These are phyloP conservation scores for Zelonia costaricensis DNA, from an alignment of 208 protist genomes.

Conservation along the genomic window DNA sequence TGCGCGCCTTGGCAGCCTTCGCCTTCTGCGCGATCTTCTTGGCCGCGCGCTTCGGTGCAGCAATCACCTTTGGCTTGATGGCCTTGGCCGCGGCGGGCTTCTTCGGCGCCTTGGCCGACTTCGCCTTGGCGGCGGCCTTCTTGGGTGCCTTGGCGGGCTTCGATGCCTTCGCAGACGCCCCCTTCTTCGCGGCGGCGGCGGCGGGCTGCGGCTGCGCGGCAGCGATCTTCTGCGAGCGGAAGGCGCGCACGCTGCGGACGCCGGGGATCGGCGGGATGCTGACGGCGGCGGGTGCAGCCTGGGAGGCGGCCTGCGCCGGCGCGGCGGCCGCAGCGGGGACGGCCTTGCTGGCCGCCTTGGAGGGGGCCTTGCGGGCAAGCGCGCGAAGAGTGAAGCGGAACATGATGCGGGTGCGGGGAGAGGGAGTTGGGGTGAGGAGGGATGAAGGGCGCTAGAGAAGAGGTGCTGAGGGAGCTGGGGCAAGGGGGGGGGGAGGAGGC, in stretches of 20 bases:
- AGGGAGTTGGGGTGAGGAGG: neutral
- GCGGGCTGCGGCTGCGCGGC: neutral
- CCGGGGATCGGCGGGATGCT: constrained; percentile 34
- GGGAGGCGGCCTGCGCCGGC: neutral
- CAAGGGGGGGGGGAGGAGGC: neutral
- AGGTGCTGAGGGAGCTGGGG: constrained; percentile 4
- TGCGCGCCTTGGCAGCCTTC: constrained; percentile 5
- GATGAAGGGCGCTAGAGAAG: neutral
- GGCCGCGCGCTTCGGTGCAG: constrained; percentile 5
- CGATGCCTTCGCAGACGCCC: neutral
- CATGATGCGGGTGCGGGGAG: neutral
- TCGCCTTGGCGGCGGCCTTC: constrained; percentile 10
- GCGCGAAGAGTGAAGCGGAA: constrained; percentile 24
- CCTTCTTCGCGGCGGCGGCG: constrained; percentile 17
- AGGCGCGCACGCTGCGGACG: constrained; percentile 26
- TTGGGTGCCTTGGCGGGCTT: constrained; percentile 2
- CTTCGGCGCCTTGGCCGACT: constrained; percentile 12
- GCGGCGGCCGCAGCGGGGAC: constrained; percentile 6
- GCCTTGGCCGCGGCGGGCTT: constrained; percentile 8
- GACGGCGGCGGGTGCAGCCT: constrained; percentile 8
- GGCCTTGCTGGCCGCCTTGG: constrained; percentile 8
- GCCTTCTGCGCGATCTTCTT: constrained; percentile 21
- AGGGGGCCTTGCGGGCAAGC: constrained; percentile 25
- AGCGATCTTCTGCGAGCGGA: constrained; percentile 23
- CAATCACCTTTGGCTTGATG: neutral